Conservation (phyloP, 768 basidiomycete genomes). For the Ramaria sp. region DNA sequence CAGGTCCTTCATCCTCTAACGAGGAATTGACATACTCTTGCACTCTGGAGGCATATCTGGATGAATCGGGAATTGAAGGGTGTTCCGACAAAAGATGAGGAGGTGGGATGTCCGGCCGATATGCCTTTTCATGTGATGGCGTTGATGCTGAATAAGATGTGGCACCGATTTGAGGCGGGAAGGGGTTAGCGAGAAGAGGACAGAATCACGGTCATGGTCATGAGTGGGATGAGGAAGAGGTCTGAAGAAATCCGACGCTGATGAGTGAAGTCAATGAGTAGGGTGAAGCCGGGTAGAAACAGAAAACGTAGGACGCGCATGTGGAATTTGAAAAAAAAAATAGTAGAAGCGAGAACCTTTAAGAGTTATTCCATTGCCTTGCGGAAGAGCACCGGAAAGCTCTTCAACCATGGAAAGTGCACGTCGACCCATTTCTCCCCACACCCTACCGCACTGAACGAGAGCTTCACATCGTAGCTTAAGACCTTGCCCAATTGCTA, state of each 20-base stretch:
- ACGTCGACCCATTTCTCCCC: slow-evolving; percentile 58
- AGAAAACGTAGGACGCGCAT: not conserved
- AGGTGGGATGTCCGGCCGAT: slow-evolving; percentile 33
- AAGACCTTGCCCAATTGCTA: slow-evolving; percentile 53
- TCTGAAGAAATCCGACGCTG: slow-evolving; percentile 2
- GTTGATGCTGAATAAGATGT: not conserved
- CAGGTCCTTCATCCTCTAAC: slow-evolving; percentile 18
- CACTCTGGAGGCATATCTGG: slow-evolving; percentile 18
- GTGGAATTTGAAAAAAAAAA: not conserved
- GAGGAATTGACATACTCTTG: slow-evolving; percentile 18
- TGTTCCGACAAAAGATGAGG: slow-evolving; percentile 26
- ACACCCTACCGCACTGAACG: slow-evolving; percentile 56
- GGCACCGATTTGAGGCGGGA: slow-evolving; percentile 55
- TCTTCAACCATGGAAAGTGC: slow-evolving; percentile 37
- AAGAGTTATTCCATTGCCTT: slow-evolving; percentile 12
- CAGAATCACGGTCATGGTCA: slow-evolving; percentile 24
- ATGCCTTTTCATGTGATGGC: not conserved
- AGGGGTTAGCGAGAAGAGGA: slow-evolving; percentile 58
- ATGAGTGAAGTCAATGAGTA: not conserved
- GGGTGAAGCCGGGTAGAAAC: not conserved
- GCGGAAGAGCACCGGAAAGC: slow-evolving; percentile 4
- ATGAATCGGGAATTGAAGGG: not conserved
- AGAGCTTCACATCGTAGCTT: slow-evolving; percentile 52
- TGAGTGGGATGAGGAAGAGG: slow-evolving; percentile 11
- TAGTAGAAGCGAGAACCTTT: not conserved